Conservation (phyloP, 768 basidiomycete species). For the Cyclocybe cylindracea region DNA sequence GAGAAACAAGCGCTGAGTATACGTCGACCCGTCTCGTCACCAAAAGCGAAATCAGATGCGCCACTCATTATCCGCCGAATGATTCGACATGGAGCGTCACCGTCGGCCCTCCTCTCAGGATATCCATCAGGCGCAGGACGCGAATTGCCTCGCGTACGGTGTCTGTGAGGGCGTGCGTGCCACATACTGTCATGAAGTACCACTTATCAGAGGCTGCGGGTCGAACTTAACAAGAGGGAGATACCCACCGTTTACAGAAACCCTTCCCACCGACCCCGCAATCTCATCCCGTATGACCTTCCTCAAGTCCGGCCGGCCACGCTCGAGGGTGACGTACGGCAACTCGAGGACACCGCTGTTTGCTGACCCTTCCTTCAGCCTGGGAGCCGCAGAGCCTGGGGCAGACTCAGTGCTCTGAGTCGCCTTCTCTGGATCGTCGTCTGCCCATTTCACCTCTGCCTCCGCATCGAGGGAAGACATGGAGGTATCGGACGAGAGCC, state of each 20-base stretch:
- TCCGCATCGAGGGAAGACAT: too few relatives aligned
- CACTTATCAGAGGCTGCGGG: neutral
- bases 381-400: neutral
- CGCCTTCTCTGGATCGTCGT: conserved; percentile 13
- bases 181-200: conserved; percentile 42
- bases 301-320: conserved; percentile 45
- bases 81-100: conserved; percentile 47
- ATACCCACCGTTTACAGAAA: conserved; percentile 50
- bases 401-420: conserved; percentile 1
- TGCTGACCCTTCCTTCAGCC: too few relatives aligned
- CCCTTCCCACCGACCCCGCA: conserved; percentile 29
- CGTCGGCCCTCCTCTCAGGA: conserved; percentile 46
- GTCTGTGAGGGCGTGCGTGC: conserved; percentile 38
- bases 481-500: too few relatives aligned
- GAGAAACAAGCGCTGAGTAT: too few relatives aligned
- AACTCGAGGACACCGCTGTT: conserved; percentile 9
- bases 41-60: too few relatives aligned
- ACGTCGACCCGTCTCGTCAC: too few relatives aligned
- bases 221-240: too few relatives aligned
- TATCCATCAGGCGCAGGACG: conserved; percentile 32
- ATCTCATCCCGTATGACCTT: conserved; percentile 39
- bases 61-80: conserved; percentile 12
- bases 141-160: conserved; percentile 41
- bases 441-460: too few relatives aligned
- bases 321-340: conserved; percentile 6